Base-by-base conservation (phyloP, 305 asterid genomes). In the Solanum hybrid region DNA sequence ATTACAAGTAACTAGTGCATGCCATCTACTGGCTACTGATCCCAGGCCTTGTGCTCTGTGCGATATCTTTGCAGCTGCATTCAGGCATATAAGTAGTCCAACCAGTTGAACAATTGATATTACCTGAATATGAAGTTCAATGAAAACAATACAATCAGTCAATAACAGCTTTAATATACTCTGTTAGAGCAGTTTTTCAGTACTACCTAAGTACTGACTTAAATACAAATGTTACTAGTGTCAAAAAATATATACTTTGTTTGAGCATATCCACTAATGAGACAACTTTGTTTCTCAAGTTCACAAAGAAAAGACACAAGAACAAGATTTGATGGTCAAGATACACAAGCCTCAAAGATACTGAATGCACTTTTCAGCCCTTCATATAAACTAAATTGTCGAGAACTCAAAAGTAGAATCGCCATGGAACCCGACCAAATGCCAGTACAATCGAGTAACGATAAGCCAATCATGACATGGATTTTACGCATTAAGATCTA, bases 21-120 rank as follows among this genome's bases (percentile, higher is more conserved):
- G 98, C 99, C 98, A 97, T 90, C 94, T 92, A 90, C 96, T 93
- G n/a, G 98, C 98, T 71, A 95, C 75, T 40, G 98, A 94, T 75
- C 97, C 98, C 20, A 97, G 89, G 64, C 95, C 95, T 91, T 97
- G 99, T 13, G 99, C 99, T 94, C 98, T 91, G 87, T 96, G 99
- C 42, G 98, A 95, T 93, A 97, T 97, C 91, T 95, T 96, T 22
- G 98, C 94, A 90, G 98, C 97, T 37, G 95, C 98, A 76, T 96
- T 96, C 89, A 97, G 89, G 92, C 99, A 96, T 36, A 96, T 95
- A 91, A 94, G 90, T 89, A 93, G 89, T 22, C 97, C 98, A 40
- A 94, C 97, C 87, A 97, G 94, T 86, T 96, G 99, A 87, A 95
- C 97, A 56, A 94, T 86, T 31, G 99, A 91, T 31, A 97, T 92